These are phyloP conservation scores for Leishmania tarentolae DNA, from an alignment of 208 protist species.

Conservation along the genomic window DNA sequence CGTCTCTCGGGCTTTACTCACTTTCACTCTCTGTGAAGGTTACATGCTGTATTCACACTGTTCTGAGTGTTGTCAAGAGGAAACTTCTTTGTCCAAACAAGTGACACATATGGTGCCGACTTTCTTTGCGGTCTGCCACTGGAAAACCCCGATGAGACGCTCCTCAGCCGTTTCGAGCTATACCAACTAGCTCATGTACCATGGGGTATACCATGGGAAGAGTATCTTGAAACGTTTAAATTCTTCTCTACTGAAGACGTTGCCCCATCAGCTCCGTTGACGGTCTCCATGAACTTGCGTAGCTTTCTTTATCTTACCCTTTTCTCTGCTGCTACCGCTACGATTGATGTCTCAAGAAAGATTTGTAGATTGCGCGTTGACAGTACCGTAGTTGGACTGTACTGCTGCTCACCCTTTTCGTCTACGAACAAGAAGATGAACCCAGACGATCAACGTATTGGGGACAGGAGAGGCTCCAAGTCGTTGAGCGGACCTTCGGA, in stretches of 20 bases:
- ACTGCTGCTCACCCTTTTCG: constrained; percentile 1
- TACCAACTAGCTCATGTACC: too few relatives aligned
- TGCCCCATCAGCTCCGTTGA: too few relatives aligned
- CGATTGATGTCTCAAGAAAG: neutral
- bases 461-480: constrained; percentile 25
- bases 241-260: neutral
- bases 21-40: neutral
- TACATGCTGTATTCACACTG: neutral
- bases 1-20: neutral
- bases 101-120: neutral
- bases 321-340: neutral
- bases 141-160: neutral
- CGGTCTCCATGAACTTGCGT: neutral
- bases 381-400: neutral
- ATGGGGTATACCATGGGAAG: neutral
- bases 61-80: neutral
- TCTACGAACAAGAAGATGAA: constrained; percentile 27
- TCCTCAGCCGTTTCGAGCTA: neutral
- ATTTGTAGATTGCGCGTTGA: neutral
- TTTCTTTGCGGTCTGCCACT: neutral
- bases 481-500: constrained; percentile 18
- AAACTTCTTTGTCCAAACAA: neutral
- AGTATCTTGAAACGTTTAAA: neutral
- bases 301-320: neutral
- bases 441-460: constrained; percentile 50